Percentiles rank a stretch among this genome's conserved stretches.
Conservation (phyloP, 345 rosid genomes). For the Arabis alpina region DNA sequence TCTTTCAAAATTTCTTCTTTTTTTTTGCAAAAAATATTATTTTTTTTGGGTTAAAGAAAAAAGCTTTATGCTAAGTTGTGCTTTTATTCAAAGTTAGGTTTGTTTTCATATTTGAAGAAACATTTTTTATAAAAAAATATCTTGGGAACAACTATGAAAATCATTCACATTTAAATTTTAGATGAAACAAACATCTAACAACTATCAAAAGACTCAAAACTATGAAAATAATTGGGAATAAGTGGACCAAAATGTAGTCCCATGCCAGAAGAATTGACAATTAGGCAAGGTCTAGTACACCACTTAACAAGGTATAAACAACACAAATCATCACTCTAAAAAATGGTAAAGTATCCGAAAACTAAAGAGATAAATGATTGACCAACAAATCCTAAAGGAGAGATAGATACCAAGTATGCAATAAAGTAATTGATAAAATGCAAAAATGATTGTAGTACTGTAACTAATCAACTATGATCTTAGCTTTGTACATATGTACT, state of each 20-base stretch:
- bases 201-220: conserved; percentile 34
- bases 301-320: no score
- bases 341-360: no score
- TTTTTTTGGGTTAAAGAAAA: neutral
- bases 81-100: conserved; percentile 34
- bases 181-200: neutral
- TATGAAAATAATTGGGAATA: no score
- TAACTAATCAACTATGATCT: neutral
- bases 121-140: neutral
- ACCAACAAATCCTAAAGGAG: no score
- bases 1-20: neutral
- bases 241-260: no score
- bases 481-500: neutral
- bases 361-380: no score
- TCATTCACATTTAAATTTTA: neutral
- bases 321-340: no score
- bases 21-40: neutral
- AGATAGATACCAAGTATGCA: no score
- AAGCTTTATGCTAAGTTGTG: conserved; percentile 17
- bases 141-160: neutral
- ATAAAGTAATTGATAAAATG: no score
- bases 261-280: no score
- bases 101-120: conserved; percentile 31
- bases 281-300: no score
- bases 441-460: no score